Percentiles rank a stretch among this genome's conserved stretches.
Conservation (phyloP, 169 alveolate species). For the Theileria orientalis region DNA sequence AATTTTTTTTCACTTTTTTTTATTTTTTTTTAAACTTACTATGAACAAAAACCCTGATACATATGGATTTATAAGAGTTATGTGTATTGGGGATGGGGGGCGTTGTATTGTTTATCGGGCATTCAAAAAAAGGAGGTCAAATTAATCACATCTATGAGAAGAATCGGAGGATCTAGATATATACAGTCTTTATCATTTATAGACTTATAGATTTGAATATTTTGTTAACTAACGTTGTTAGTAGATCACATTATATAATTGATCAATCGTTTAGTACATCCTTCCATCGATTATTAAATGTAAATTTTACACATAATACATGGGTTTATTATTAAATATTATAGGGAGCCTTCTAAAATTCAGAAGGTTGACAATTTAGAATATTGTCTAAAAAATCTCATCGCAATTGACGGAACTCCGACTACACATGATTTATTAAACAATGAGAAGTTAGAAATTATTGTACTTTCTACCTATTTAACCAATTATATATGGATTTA, state of each 20-base stretch:
- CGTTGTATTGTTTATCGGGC: constrained; percentile 7
- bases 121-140: background rate
- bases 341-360: constrained; percentile 15
- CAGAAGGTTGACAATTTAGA: constrained; percentile 61
- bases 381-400: constrained; percentile 56
- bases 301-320: background rate
- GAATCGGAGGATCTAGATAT: background rate
- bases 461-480: background rate
- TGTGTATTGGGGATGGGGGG: constrained; percentile 26
- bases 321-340: background rate
- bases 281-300: constrained; percentile 8
- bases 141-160: too few species aligned
- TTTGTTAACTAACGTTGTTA: too few species aligned
- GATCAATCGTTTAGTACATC: background rate
- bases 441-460: constrained; percentile 29
- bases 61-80: background rate
- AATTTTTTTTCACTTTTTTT: constrained; percentile 19
- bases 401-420: constrained; percentile 66
- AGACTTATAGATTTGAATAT: too few species aligned
- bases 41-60: background rate
- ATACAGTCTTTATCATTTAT: too few species aligned
- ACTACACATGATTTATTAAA: background rate
- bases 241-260: too few species aligned
- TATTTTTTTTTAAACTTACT: background rate
- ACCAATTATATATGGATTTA: background rate